These are phyloP conservation scores for Neobulgaria alba DNA, from an alignment of 2,329 filamentous ascomycete genomes.

Conservation along the genomic window DNA sequence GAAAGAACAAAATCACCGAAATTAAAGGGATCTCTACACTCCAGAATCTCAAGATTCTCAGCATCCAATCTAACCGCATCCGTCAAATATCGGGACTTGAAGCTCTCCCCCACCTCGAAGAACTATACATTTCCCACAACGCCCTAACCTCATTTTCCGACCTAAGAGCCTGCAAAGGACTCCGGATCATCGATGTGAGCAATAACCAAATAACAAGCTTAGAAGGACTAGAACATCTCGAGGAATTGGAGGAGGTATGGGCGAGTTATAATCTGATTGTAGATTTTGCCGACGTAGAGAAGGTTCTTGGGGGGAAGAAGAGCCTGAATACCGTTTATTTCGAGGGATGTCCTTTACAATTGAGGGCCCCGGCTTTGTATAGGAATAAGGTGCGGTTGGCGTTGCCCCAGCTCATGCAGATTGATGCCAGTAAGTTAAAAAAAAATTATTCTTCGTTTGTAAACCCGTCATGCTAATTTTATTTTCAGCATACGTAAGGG, in stretches of 20 bases:
- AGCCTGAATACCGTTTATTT: constrained; percentile 87
- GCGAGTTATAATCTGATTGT: constrained; percentile 78
- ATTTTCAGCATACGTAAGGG: constrained; percentile 24
- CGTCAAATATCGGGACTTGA: constrained; percentile 67
- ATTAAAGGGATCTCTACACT: constrained; percentile 69
- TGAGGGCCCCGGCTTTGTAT: constrained; percentile 72
- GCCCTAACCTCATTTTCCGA: constrained; percentile 70
- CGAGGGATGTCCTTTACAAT: constrained; percentile 86
- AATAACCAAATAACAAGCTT: constrained; percentile 77
- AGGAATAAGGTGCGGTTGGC: constrained; percentile 87
- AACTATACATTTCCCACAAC: constrained; percentile 95
- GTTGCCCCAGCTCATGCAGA: constrained; percentile 81
- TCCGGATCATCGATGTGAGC: constrained; percentile 79
- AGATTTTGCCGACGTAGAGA: constrained; percentile 77
- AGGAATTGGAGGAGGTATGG: constrained; percentile 82
- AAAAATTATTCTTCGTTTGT: background rate
- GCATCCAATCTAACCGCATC: constrained; percentile 92
- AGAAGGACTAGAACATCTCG: constrained; percentile 58
- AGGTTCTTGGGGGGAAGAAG: constrained; percentile 68
- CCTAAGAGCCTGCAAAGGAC: constrained; percentile 51
- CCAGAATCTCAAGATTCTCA: constrained; percentile 74
- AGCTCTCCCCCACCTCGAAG: constrained; percentile 69
- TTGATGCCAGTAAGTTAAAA: constrained; percentile 82
- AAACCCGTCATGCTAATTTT: background rate
- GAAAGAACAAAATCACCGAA: constrained; percentile 91